A percentile compares a stretch with the other conserved stretches of the same genome.
Evolutionary conservation across 1,284 basidiomycete species (phyloP).

Genomic region (Fomitopsis palustris): DNA sequence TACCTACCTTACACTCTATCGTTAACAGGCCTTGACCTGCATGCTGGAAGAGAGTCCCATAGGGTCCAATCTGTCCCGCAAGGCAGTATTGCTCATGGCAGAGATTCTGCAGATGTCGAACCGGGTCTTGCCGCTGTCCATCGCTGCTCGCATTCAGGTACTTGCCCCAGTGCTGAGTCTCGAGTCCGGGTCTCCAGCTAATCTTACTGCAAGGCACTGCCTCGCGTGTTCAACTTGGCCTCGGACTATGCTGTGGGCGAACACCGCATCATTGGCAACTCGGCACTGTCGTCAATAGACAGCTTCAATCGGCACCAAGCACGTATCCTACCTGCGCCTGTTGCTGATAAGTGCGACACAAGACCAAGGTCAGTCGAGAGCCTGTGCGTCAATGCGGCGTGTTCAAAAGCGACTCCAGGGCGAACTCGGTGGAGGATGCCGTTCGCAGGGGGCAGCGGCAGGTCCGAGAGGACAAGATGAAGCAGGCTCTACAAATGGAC

Average conservation of each 20-base stretch:
- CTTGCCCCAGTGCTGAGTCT: background rate
- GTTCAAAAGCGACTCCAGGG: conserved; percentile 39
- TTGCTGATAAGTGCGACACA: conserved; percentile 40
- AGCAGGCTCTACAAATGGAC: conserved; percentile 90
- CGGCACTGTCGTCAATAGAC: conserved; percentile 86
- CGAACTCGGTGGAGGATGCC: conserved; percentile 85
- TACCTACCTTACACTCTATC: background rate
- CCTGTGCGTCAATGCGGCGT: background rate
- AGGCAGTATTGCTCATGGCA: conserved; percentile 90
- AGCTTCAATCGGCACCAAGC: conserved; percentile 85
- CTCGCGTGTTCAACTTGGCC: conserved; percentile 83
- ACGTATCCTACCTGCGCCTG: conserved; percentile 52
- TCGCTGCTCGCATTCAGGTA: conserved; percentile 82
- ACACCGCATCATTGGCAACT: conserved; percentile 79
- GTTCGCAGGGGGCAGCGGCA: conserved; percentile 86
- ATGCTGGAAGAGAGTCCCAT: conserved; percentile 79
- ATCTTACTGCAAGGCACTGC: conserved; percentile 59
- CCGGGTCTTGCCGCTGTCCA: conserved; percentile 78
- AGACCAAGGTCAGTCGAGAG: conserved; percentile 50
- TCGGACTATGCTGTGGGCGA: conserved; percentile 71
- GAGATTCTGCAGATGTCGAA: conserved; percentile 90
- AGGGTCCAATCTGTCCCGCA: conserved; percentile 71
- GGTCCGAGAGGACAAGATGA: conserved; percentile 87
- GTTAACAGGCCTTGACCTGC: conserved; percentile 68
- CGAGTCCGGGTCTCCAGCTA: background rate